Evolutionary conservation across 2,329 filamentous ascomycete species (phyloP), one percentile per base, ranked within the genome.

Genomic region (Fonsecaea monophora): DNA sequence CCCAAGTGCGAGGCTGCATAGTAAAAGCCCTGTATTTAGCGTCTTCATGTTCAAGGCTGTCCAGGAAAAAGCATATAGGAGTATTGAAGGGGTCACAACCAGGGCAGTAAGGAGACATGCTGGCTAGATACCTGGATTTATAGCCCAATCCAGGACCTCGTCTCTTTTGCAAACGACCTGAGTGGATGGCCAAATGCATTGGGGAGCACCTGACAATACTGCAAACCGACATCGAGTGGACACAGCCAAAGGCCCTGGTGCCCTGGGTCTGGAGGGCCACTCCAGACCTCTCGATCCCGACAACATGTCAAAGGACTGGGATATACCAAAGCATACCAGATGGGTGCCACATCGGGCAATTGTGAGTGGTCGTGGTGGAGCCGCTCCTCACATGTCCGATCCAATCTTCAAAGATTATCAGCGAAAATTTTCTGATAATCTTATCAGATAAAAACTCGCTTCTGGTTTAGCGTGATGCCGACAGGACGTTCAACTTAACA

Each of bases 381-480:
- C 9, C 21, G 30, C 7, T 55, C n/a, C 30, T 32, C 30, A 7
- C 53, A 3, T 55, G 53, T 34, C 53, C 18, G 53, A 55, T 21
- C 4, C 34, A 55, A 2, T 4, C 18, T 50, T 21, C 6, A 21
- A 42, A n/a, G 40, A 42, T 42, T 48, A 48, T 48, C 42, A 25
- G 42, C n/a, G 42, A 48, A 55, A 55, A 55, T 55, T 55, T 55
- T 25, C 53, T 34, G 35, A 56, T 50, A 18, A 63, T 63, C 61
- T 63, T 57, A 63, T 63, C 61, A 45, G 61, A 63, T 63, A 48
- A 50, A 57, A 57, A 34, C 25, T 63, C 45, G 35, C 30, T 12
- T 37, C 25, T 13, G 57, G 13, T 48, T 48, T 50, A 25, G 45
- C 13, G 42, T 15, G 42, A 45, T 45, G 4, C 42, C 18, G n/a